phyloP scores from a whole-genome alignment of 495 filamentous ascomycete species.

The Pseudomonodictys pantanalensis region DNA sequence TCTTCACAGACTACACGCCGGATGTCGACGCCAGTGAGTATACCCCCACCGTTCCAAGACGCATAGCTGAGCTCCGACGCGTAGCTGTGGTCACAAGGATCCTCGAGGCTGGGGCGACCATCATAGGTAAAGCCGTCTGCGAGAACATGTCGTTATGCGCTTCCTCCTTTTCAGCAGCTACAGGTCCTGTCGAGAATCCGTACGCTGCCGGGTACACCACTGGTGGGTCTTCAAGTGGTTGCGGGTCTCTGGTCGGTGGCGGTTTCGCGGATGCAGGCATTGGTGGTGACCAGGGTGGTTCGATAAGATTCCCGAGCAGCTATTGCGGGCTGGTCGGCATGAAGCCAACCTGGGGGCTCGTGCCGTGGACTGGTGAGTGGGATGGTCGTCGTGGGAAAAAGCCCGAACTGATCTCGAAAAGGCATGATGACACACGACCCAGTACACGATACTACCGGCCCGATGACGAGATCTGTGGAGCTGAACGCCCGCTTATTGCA shows the following conservation, averaged over 20 bases:
- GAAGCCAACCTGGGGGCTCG: too few species aligned
- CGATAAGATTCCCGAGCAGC: conserved; percentile 53
- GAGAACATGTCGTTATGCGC: conserved; percentile 46
- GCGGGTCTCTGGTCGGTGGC: conserved; percentile 51
- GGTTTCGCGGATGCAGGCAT: conserved; percentile 55
- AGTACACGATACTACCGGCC: too few species aligned
- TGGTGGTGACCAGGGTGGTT: conserved; percentile 61
- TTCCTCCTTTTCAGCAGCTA: conserved; percentile 41
- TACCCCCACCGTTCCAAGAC: too few species aligned
- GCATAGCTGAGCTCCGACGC: too few species aligned
- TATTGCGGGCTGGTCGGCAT: too few species aligned
- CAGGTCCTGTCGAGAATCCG: conserved; percentile 43
- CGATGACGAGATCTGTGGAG: too few species aligned
- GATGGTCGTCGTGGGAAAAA: conserved; percentile 47
- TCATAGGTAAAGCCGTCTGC: conserved; percentile 40
- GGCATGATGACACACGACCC: too few species aligned
- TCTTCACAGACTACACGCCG: too few species aligned
- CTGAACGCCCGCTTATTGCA: too few species aligned
- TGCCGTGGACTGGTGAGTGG: too few species aligned
- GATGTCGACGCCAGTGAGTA: too few species aligned
- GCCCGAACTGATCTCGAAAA: too few species aligned
- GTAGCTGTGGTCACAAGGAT: conserved; percentile 47
- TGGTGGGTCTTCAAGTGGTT: conserved; percentile 58
- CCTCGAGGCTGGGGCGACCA: conserved; percentile 45
- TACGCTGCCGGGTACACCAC: conserved; percentile 44